Base-by-base conservation (phyloP, 805 yeast genomes). In the Sungouiella thailandica region DNA sequence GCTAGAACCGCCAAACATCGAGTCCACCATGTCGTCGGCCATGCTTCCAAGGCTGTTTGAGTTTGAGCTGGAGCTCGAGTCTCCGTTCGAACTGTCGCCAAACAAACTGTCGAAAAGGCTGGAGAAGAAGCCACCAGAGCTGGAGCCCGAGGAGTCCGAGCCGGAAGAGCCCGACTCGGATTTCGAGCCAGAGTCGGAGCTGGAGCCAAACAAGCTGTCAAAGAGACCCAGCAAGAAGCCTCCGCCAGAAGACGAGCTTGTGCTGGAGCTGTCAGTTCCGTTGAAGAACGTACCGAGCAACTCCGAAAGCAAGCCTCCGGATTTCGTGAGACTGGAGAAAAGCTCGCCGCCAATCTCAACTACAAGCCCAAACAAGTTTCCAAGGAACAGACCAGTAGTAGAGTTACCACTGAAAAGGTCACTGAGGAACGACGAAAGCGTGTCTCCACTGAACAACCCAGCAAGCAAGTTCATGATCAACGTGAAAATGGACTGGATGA, bases 401-500 rank as follows among this genome's bases (percentile, higher is more conserved):
- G 46, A 39, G 32, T 44, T 41, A 18, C 42, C 36, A 5, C 46
- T 44, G 18, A 44, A 44, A 16, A 44, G 22, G 16, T 44, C 46
- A 1, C 22, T 31, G 23, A 44, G 23, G 31, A 44, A 32, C 16
- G 38, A 27, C 13, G 40, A 35, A 17, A 44, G 26, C 12, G 41
- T 20, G 16, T 23, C 20, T 11, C 46, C 44, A 16, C 23, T 27
- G 30, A 44, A 44, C 26, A 44, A 35, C n/a, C 44, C 45, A 6
- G 46, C 19, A 18, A 42, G 22, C 33, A 50, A 46, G 16, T 24
- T 35, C 34, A 48, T 26, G 15, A 47, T 33, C 8, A 38, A 25
- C 8, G 27, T 16, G 36, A 53, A 44, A 9, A 52, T 23, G 2
- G 37, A 36, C 24, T 39, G 37, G 28, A 49, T 47, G 27, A 52